Evolutionary conservation across 768 basidiomycete species (phyloP).

Genomic region (Filobasidium wieringae): DNA sequence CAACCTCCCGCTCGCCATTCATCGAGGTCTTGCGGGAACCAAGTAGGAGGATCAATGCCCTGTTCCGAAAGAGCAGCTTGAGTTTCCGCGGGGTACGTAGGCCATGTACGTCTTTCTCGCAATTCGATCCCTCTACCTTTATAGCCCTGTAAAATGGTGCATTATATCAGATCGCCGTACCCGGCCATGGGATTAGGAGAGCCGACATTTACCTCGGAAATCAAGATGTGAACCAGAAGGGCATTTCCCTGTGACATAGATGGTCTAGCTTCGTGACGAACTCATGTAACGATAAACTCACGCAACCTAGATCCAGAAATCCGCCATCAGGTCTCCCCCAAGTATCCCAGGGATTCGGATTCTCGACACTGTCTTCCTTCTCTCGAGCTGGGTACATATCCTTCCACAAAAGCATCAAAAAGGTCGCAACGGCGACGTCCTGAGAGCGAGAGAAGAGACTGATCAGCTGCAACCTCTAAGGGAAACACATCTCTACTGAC

Average conservation of each 20-base stretch:
- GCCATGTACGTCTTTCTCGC: conserved; percentile 74
- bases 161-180: not conserved
- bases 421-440: conserved; percentile 93
- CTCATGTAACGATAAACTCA: conserved; percentile 12
- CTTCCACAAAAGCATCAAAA: conserved; percentile 84
- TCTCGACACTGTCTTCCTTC: not conserved
- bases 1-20: conserved; percentile 27
- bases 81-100: conserved; percentile 56
- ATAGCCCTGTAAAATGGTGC: conserved; percentile 50
- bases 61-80: conserved; percentile 53
- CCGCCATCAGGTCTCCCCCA: conserved; percentile 76
- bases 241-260: conserved; percentile 63
- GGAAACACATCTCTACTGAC: conserved; percentile 13
- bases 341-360: conserved; percentile 47
- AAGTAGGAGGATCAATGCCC: conserved; percentile 54
- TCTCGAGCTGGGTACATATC: conserved; percentile 45
- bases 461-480: not conserved
- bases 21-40: conserved; percentile 32
- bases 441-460: too few species aligned
- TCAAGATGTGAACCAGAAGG: conserved; percentile 74
- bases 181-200: not conserved
- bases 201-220: conserved; percentile 45
- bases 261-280: not conserved
- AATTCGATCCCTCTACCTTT: conserved; percentile 72
- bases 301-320: conserved; percentile 78